Conservation (phyloP, 1,284 basidiomycete species). For the Apiotrichum veenhuisii region DNA sequence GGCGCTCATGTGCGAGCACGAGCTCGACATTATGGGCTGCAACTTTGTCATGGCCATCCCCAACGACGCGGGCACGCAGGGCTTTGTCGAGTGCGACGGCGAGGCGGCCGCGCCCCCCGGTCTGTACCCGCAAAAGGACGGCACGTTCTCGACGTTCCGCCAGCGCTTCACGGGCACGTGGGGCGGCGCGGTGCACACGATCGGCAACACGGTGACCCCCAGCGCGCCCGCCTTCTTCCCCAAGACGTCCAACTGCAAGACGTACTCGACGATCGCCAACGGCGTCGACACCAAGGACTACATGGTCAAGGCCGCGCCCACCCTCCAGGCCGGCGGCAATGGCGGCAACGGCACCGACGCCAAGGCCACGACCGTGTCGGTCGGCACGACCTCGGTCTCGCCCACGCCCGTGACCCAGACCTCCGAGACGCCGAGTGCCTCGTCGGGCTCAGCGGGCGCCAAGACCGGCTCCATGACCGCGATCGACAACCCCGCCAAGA, state of each 20-base stretch:
- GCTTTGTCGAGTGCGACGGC: slow-evolving; percentile 45
- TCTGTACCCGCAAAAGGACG: slow-evolving; percentile 39
- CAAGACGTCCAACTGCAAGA: slow-evolving; percentile 47
- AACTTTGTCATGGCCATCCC: slow-evolving; percentile 47
- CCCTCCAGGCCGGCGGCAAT: slow-evolving; percentile 22
- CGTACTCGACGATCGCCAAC: slow-evolving; percentile 47
- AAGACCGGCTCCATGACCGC: no score
- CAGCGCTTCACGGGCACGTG: slow-evolving; percentile 48
- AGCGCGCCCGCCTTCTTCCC: slow-evolving; percentile 37
- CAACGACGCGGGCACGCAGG: slow-evolving; percentile 31
- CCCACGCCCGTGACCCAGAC: neutral
- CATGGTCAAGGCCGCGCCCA: slow-evolving; percentile 33
- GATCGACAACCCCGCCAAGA: no score
- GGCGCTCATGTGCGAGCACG: slow-evolving; percentile 41
- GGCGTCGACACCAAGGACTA: slow-evolving; percentile 38
- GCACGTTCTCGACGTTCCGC: slow-evolving; percentile 46
- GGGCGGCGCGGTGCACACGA: slow-evolving; percentile 28
- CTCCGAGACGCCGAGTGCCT: no score
- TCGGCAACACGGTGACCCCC: slow-evolving; percentile 42
- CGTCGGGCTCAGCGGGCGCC: no score
- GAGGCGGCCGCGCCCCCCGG: slow-evolving; percentile 47
- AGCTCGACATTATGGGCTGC: slow-evolving; percentile 48
- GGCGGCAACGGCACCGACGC: neutral
- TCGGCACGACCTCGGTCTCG: neutral
- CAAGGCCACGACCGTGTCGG: neutral